These are phyloP conservation scores for Calonectria pteridis DNA, from an alignment of 2,329 filamentous ascomycete species.

Conservation along the genomic window DNA sequence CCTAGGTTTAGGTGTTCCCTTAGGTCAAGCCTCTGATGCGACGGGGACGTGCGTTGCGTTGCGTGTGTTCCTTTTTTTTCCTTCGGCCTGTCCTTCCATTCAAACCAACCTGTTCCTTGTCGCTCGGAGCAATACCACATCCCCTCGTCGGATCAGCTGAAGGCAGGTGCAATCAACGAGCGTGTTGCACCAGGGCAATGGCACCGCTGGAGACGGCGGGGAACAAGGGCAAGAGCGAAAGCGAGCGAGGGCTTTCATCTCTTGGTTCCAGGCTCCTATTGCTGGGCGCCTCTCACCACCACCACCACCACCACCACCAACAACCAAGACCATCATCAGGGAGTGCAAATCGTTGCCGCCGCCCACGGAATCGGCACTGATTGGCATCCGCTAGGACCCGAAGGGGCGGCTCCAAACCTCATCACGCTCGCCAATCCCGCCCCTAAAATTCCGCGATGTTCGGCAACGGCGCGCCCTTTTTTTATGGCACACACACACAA, in stretches of 20 bases:
- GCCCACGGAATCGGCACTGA: conserved; percentile 9
- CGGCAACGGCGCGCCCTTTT: conserved; percentile 18
- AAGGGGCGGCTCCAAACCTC: not conserved
- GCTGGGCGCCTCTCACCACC: conserved; percentile 5
- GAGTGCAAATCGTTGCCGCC: conserved; percentile 4
- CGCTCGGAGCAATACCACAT: not conserved
- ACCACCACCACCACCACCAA: not conserved
- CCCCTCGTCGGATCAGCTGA: not conserved
- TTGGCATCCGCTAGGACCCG: not conserved
- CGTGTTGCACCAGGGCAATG: not conserved
- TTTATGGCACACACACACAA: not conserved
- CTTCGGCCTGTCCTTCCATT: not conserved
- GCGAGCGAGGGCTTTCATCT: not conserved
- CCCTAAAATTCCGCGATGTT: not conserved
- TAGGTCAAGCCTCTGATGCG: not conserved
- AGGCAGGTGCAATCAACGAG: not conserved
- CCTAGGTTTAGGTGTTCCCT: not conserved
- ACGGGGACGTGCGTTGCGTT: not conserved
- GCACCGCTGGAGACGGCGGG: not conserved
- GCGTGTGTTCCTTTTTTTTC: conserved; percentile 1
- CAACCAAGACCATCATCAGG: not conserved
- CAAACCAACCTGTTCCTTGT: not conserved
- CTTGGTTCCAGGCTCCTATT: conserved; percentile 10
- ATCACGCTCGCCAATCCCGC: conserved; percentile 14
- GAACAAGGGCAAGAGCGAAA: not conserved